Conservation (phyloP, 2,329 filamentous ascomycete genomes). For the Ophiostoma ulmi region DNA sequence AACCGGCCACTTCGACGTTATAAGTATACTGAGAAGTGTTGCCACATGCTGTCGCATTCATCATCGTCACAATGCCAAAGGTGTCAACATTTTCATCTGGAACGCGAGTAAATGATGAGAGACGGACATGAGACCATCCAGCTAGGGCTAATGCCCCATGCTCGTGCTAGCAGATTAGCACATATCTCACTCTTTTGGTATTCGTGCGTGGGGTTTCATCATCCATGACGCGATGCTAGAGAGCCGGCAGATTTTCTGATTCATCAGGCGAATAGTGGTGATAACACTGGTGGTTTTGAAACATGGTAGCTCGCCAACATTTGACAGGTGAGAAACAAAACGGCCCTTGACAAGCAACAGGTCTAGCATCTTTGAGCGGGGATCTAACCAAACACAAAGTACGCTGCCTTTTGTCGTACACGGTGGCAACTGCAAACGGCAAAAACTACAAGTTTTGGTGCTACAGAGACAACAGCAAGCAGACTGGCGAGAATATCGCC, state of each 20-base stretch:
- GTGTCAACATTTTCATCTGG: too few species aligned
- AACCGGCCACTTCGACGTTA: not conserved
- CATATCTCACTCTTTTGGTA: not conserved
- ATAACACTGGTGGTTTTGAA: not conserved
- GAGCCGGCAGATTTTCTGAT: not conserved
- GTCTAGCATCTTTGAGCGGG: not conserved
- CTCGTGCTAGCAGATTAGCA: not conserved
- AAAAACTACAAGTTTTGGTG: not conserved
- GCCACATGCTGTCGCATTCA: too few species aligned
- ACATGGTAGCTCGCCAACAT: not conserved
- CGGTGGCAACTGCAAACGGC: not conserved
- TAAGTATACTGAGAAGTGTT: too few species aligned
- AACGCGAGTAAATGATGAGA: not conserved
- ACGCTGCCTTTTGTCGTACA: not conserved
- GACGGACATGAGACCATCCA: not conserved
- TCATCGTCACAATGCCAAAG: too few species aligned
- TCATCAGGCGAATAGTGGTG: not conserved
- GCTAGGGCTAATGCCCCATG: not conserved
- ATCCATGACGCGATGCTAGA: not conserved
- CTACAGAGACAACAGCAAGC: not conserved
- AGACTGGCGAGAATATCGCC: not conserved
- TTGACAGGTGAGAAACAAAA: too few species aligned
- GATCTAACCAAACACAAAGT: too few species aligned
- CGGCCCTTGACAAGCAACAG: not conserved
- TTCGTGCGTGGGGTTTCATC: not conserved